These are phyloP conservation scores for Arctium minus DNA, from an alignment of 129 eudicot genomes.

Conservation along the genomic window DNA sequence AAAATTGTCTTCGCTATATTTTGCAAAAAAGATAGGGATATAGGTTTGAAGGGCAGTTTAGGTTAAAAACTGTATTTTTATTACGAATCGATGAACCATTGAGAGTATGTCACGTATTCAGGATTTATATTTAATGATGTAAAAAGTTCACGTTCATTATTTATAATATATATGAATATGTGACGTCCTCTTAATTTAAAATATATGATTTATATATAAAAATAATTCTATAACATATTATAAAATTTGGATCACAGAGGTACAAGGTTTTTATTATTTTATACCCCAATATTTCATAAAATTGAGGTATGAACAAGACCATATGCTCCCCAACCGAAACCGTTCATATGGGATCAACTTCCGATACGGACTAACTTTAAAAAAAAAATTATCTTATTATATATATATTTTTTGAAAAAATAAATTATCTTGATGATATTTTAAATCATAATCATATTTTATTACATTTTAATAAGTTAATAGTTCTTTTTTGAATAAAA, in stretches of 20 bases:
- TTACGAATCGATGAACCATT: no score
- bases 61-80: no score
- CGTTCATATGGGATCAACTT: conserved; percentile 41
- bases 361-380: conserved; percentile 21
- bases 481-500: no score
- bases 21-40: no score
- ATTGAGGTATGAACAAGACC: conserved; percentile 22
- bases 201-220: no score
- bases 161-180: not conserved
- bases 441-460: no score
- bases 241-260: not conserved
- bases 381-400: not conserved
- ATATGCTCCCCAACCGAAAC: conserved; percentile 37
- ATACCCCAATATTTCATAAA: not conserved
- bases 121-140: no score
- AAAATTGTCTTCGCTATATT: not conserved
- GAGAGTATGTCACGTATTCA: no score
- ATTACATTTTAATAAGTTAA: no score
- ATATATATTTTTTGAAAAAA: not conserved
- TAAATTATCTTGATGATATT: not conserved
- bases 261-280: conserved; percentile 12
- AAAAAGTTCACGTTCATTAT: no score
- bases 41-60: no score
- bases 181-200: not conserved
- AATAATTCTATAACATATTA: not conserved